Percentiles rank a stretch among this genome's conserved stretches.
Evolutionary conservation across 2,329 filamentous ascomycete species (phyloP).

Genomic region (Ascocoryne sarcoides): DNA sequence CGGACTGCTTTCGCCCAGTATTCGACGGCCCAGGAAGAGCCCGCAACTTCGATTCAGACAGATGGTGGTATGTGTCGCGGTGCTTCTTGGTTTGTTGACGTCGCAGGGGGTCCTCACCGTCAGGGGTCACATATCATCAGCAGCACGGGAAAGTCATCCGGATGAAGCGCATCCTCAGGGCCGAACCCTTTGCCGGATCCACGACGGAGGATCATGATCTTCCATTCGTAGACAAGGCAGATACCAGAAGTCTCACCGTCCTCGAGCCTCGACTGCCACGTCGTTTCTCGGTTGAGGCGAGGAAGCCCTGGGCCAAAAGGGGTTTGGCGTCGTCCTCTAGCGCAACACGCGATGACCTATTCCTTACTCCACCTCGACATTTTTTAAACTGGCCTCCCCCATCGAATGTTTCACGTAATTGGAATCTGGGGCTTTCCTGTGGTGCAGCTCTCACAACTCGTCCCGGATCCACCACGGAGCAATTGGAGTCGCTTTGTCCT

Average conservation of each 20-base stretch:
- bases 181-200: neutral
- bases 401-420: neutral
- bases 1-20: neutral
- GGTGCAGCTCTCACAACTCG: neutral
- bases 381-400: neutral
- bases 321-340: neutral
- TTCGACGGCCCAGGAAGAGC: neutral
- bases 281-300: too few relatives aligned
- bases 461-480: neutral
- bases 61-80: neutral
- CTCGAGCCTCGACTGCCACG: neutral
- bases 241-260: neutral
- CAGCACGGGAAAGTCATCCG: neutral
- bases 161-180: neutral
- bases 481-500: neutral
- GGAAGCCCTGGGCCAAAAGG: too few relatives aligned
- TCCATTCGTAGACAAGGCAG: neutral
- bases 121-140: slow-evolving; percentile 2
- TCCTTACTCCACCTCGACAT: neutral
- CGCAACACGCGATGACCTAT: neutral
- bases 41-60: neutral
- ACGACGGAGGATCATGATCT: neutral
- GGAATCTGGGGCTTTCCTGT: neutral
- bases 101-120: neutral
- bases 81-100: slow-evolving; percentile 4